Evolutionary conservation across 345 rosid genomes (phyloP), one percentile per base, ranked within the genome.

Genomic region (Pistacia atlantica): DNA sequence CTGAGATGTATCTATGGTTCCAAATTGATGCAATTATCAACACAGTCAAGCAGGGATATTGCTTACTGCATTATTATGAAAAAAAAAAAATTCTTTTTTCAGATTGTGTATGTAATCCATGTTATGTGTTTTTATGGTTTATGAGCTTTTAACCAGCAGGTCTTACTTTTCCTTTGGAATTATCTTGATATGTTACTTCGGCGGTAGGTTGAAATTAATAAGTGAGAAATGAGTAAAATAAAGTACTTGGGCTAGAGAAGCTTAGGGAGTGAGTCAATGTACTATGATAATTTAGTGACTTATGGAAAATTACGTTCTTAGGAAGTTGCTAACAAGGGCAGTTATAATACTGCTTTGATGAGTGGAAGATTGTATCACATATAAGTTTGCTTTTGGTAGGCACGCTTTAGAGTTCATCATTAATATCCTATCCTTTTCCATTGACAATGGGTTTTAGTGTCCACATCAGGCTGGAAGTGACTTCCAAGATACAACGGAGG

Each of bases 191-290:
- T 67, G 51, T 46, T 46, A 11, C 17, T 54, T 16, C 31, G 35
- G 59, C 73, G 12, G 67, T 75, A 35, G 70, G 58, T 59, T 48
- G 12, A 56, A 42, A 5, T 73, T 57, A 28, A 37, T 11, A 54
- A 37, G 10, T 25, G 9, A 45, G 49, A 37, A 51, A 54, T 52
- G 52, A 54, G 51, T 31, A 52, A 14, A 9, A 45, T n/a, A 33
- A 51, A 31, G 71, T 61, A 49, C 37, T 54, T 68, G 59, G 11
- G 31, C 18, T 25, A 22, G 54, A 28, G 6, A 28, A 46, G n/a
- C 20, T 5, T 42, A 38, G 75, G 51, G 28, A 71, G 65, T 37
- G 14, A 59, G 20, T 42, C 35, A 18, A 14, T 57, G 33, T 14
- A 18, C 54, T 4, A 9, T 8, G 0, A 31, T 49, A 46, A 51